phyloP scores from a whole-genome alignment of 1,139 yeast species.

The Saccharomyces pastorianus region DNA sequence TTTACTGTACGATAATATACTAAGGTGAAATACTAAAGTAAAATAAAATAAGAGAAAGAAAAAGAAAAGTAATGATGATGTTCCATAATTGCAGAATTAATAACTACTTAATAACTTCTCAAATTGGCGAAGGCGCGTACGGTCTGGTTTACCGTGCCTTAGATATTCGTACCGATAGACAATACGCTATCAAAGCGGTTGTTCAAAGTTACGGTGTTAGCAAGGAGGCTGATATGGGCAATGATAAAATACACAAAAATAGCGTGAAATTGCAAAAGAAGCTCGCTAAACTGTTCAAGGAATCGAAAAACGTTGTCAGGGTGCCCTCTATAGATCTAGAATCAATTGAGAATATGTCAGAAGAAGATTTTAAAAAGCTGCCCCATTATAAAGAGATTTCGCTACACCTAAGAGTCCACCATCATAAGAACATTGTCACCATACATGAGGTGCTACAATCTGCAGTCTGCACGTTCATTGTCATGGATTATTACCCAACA shows the following conservation, averaged over 20 bases:
- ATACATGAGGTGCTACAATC: constrained; percentile 63
- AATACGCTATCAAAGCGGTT: constrained; percentile 68
- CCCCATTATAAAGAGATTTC: constrained; percentile 53
- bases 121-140: constrained; percentile 80
- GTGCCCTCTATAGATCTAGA: constrained; percentile 26
- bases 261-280: constrained; percentile 13
- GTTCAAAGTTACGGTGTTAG: constrained; percentile 36
- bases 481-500: constrained; percentile 78
- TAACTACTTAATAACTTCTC: constrained; percentile 21
- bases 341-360: constrained; percentile 19
- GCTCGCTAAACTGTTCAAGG: constrained; percentile 26
- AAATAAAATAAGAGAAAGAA: neutral
- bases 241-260: constrained; percentile 2
- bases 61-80: constrained; percentile 13
- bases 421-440: constrained; percentile 67
- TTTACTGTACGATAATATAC: neutral
- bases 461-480: constrained; percentile 50
- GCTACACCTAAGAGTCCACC: constrained; percentile 64
- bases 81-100: constrained; percentile 26
- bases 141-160: constrained; percentile 73
- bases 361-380: constrained; percentile 19
- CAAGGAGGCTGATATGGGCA: neutral
- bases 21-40: neutral
- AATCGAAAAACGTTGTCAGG: constrained; percentile 21
- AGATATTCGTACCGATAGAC: constrained; percentile 43